Evolutionary conservation across 352 stramenopile genomes (phyloP).

Genomic region (Pythium monospermum): DNA sequence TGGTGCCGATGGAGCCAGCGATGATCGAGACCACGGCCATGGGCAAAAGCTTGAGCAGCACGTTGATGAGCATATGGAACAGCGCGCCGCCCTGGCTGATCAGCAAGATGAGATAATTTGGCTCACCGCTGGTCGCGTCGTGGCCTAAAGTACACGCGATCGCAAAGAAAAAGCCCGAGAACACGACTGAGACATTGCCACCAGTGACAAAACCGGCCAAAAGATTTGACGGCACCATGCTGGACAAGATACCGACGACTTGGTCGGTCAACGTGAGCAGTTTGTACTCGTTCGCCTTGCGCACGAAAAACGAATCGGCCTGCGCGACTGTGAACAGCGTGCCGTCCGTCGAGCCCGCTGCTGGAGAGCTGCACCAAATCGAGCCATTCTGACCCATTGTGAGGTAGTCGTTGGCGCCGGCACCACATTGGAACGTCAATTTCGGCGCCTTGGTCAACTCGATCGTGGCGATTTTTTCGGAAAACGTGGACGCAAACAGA

Average conservation of each 20-base stretch:
- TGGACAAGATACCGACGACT: conserved; percentile 55
- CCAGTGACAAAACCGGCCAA: conserved; percentile 43
- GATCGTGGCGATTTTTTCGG: not conserved
- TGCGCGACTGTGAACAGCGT: conserved; percentile 52
- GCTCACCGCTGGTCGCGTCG: conserved; percentile 33
- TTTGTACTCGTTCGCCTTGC: conserved; percentile 27
- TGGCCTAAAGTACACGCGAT: conserved; percentile 50
- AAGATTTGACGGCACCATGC: conserved; percentile 62
- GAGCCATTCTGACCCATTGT: conserved; percentile 25
- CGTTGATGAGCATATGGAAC: conserved; percentile 60
- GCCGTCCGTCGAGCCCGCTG: conserved; percentile 22
- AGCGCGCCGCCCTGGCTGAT: conserved; percentile 50
- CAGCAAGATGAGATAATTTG: conserved; percentile 59
- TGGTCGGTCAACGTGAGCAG: conserved; percentile 52
- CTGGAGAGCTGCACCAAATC: conserved; percentile 38
- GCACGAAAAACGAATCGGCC: conserved; percentile 34
- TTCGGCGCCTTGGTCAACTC: not conserved
- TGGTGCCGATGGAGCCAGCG: conserved; percentile 43
- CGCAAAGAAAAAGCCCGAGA: conserved; percentile 59
- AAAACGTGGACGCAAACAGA: conserved; percentile 26
- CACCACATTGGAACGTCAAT: conserved; percentile 26
- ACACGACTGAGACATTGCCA: conserved; percentile 55
- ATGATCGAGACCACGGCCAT: conserved; percentile 66
- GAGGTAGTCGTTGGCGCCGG: conserved; percentile 38
- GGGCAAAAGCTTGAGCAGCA: conserved; percentile 54